Conservation (phyloP, 805 yeast genomes). For the Tetrapisispora phaffii region DNA sequence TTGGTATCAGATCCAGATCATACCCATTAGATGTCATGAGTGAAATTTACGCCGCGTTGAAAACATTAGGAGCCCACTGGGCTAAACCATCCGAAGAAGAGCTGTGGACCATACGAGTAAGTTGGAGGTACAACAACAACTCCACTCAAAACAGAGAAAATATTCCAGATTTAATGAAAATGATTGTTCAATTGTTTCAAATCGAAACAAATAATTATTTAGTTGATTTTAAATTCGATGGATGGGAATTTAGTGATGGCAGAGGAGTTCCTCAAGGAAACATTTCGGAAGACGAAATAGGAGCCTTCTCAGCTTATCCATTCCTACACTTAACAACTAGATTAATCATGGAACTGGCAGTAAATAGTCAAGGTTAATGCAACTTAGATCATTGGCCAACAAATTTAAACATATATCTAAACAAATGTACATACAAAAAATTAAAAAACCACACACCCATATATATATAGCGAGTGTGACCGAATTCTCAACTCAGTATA, state of each 20-base stretch:
- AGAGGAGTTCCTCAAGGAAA: conserved; percentile 24
- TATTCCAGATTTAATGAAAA: conserved; percentile 78
- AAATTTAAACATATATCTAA: too few relatives aligned
- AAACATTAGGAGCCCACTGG: conserved; percentile 96
- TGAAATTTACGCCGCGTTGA: conserved; percentile 88
- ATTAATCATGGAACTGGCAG: conserved; percentile 93
- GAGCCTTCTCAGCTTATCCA: conserved; percentile 92
- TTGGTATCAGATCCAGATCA: conserved; percentile 91
- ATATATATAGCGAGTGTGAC: too few relatives aligned
- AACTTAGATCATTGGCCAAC: background rate
- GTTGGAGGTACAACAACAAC: conserved; percentile 68
- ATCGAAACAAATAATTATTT: conserved; percentile 91
- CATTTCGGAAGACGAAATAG: conserved; percentile 54
- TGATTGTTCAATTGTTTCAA: conserved; percentile 94
- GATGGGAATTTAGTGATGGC: conserved; percentile 64
- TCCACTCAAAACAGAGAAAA: conserved; percentile 19
- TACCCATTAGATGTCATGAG: conserved; percentile 98
- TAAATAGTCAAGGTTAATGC: conserved; percentile 57
- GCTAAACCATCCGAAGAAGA: conserved; percentile 90
- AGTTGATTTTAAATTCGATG: conserved; percentile 96
- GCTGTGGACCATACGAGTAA: conserved; percentile 87
- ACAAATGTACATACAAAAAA: background rate
- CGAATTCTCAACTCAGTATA: too few relatives aligned
- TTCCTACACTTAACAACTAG: conserved; percentile 86
- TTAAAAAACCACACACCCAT: too few relatives aligned